Conservation (phyloP, 169 alveolate species). For the Plasmodium vinckei region DNA sequence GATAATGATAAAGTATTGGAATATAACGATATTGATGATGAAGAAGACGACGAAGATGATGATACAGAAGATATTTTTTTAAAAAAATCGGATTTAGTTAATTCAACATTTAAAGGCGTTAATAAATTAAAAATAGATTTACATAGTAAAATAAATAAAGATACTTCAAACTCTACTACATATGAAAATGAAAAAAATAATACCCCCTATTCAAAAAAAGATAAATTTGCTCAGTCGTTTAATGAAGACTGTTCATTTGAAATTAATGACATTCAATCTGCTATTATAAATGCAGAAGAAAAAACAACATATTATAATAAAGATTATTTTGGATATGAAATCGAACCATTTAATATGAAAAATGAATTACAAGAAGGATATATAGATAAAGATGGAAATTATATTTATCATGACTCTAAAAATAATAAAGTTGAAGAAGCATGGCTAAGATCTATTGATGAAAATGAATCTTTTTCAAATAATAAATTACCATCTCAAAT, state of each 20-base stretch:
- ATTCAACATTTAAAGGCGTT: background rate
- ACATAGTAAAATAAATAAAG: background rate
- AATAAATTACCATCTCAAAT: slow-evolving; percentile 22
- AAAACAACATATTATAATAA: slow-evolving; percentile 47
- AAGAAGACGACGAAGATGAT: background rate
- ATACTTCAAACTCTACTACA: background rate
- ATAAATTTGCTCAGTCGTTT: slow-evolving; percentile 61
- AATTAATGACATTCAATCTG: slow-evolving; percentile 54
- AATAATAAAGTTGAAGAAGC: slow-evolving; percentile 70
- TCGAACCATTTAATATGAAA: slow-evolving; percentile 81
- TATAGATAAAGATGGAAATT: slow-evolving; percentile 78
- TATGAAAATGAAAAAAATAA: background rate
- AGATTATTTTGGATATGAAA: slow-evolving; percentile 72
- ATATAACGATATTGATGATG: background rate
- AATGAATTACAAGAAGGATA: slow-evolving; percentile 79
- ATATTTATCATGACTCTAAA: slow-evolving; percentile 48
- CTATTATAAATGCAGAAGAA: slow-evolving; percentile 59
- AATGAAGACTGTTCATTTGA: slow-evolving; percentile 71
- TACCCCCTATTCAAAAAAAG: slow-evolving; percentile 2
- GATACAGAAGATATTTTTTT: background rate
- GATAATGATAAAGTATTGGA: background rate
- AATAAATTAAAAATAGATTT: slow-evolving; percentile 7
- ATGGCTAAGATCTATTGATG: slow-evolving; percentile 72
- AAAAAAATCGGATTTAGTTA: background rate
- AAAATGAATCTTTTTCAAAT: slow-evolving; percentile 60